Percentiles rank a stretch among this genome's conserved stretches.
Conservation (phyloP, 352 stramenopile species). For the Phytophthora ohioensis region DNA sequence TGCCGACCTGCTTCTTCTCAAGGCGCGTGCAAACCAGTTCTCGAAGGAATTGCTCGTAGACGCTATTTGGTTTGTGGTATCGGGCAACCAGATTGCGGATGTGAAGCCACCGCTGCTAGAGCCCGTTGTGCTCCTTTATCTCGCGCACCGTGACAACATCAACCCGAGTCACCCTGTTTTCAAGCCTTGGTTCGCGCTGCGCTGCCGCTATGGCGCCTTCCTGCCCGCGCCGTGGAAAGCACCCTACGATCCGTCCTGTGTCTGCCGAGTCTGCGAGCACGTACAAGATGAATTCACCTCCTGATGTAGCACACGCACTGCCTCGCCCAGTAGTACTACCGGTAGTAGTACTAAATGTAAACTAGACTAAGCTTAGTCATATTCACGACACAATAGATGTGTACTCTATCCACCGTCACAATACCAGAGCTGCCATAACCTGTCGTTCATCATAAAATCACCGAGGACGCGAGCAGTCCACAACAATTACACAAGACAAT, state of each 20-base stretch:
- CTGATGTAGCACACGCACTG: conserved; percentile 10
- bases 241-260: conserved; percentile 59
- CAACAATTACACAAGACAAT: conserved; percentile 3
- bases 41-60: conserved; percentile 58
- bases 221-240: conserved; percentile 62
- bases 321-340: conserved; percentile 17
- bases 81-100: conserved; percentile 53
- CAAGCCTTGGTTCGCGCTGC: conserved; percentile 73
- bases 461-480: neutral
- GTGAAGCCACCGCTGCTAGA: conserved; percentile 58
- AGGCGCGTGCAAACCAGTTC: conserved; percentile 51
- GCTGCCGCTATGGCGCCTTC: conserved; percentile 63
- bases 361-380: conserved; percentile 6
- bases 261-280: conserved; percentile 69
- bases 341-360: conserved; percentile 15
- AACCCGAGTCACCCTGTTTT: conserved; percentile 59
- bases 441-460: neutral
- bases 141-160: conserved; percentile 74
- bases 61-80: conserved; percentile 68
- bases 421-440: neutral
- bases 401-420: conserved; percentile 15
- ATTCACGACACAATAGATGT: conserved; percentile 34
- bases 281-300: conserved; percentile 38
- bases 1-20: conserved; percentile 62
- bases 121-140: conserved; percentile 66